Evolutionary conservation across 305 asterid species (phyloP), one percentile per base, ranked within the genome.

Genomic region (Fraxinus xanthoxyloides): DNA sequence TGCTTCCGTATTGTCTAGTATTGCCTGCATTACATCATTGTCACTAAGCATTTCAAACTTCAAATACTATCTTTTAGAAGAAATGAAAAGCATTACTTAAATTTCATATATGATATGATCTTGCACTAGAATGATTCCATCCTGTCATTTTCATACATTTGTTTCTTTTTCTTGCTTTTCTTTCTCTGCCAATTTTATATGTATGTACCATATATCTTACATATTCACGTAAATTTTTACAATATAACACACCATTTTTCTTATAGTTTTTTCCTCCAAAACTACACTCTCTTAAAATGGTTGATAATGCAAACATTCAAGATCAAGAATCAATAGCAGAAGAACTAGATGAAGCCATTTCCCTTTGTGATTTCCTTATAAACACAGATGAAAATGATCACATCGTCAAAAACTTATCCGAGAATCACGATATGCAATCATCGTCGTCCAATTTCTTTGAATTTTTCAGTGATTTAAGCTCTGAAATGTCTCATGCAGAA

Each of bases 401-500:
- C 8, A 26, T 26, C 36, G 12, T 26, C 36, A 2, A 67, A 5
- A 79, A n/a, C 9, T 79, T 79, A 1, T 67, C 38, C 0, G 17
- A 67, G 36, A 67, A 28, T 12, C 21, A 17, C 12, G 74, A 67
- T 28, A 80, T 84, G 0, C 31, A 85, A 59, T 84, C 94, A 3
- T 77, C 87, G 17, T 78, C 80, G 7, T 54, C 87, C 65, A 92
- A 89, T 31, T 30, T 77, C 67, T 93, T 93, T 81, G 97, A 91
- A 83, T 93, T 93, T 89, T 87, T 84, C 1, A 89, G 75, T 59
- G 84, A 86, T 36, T 46, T 21, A 73, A 81, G 30, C 36, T 75
- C 84, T 19, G 88, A 86, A 13, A 88, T 90, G 85, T 87, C 92
- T 3, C 93, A 91, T 56, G 96, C 97, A 78, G 97, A 93, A 70